Evolutionary conservation across 2,329 filamentous ascomycete species (phyloP).

Genomic region (Exserohilum rostratum): DNA sequence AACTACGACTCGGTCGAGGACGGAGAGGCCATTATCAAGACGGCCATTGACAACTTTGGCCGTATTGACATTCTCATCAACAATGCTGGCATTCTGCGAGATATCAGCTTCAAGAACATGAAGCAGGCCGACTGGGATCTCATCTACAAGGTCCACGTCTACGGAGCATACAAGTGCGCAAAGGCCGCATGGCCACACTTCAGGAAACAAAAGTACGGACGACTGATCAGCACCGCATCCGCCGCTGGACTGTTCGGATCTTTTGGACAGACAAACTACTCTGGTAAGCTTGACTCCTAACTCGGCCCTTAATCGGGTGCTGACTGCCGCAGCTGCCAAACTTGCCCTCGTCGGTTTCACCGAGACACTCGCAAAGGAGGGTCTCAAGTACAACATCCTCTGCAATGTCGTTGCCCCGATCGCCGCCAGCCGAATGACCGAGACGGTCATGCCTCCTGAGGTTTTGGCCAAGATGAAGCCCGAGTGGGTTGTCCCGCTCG

Average conservation of each 20-base stretch:
- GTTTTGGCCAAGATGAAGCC: slow-evolving; percentile 84
- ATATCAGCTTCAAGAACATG: slow-evolving; percentile 99
- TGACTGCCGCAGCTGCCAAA: slow-evolving; percentile 72
- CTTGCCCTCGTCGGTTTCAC: slow-evolving; percentile 95
- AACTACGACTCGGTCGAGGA: slow-evolving; percentile 97
- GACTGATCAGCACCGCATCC: slow-evolving; percentile 96
- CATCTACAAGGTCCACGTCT: slow-evolving; percentile 89
- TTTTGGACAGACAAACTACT: slow-evolving; percentile 97
- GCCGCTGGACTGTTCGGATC: slow-evolving; percentile 93
- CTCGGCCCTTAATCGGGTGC: slow-evolving; percentile 18
- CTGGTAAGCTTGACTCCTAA: slow-evolving; percentile 56
- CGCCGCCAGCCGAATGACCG: slow-evolving; percentile 92
- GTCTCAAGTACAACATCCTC: slow-evolving; percentile 96
- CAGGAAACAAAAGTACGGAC: slow-evolving; percentile 97
- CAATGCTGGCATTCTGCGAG: slow-evolving; percentile 94
- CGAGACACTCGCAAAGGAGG: slow-evolving; percentile 97
- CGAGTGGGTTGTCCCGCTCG: slow-evolving; percentile 93
- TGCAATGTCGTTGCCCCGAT: slow-evolving; percentile 95
- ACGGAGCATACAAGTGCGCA: slow-evolving; percentile 93
- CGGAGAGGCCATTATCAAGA: slow-evolving; percentile 92
- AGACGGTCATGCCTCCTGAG: slow-evolving; percentile 95
- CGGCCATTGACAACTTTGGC: slow-evolving; percentile 78
- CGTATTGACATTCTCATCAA: slow-evolving; percentile 96
- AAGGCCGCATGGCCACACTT: slow-evolving; percentile 96
- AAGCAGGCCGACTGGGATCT: slow-evolving; percentile 97